A percentile compares a stretch with the other conserved stretches of the same genome.
Evolutionary conservation across 768 basidiomycete genomes (phyloP).

Genomic region (Macrolepiota dolichaula): DNA sequence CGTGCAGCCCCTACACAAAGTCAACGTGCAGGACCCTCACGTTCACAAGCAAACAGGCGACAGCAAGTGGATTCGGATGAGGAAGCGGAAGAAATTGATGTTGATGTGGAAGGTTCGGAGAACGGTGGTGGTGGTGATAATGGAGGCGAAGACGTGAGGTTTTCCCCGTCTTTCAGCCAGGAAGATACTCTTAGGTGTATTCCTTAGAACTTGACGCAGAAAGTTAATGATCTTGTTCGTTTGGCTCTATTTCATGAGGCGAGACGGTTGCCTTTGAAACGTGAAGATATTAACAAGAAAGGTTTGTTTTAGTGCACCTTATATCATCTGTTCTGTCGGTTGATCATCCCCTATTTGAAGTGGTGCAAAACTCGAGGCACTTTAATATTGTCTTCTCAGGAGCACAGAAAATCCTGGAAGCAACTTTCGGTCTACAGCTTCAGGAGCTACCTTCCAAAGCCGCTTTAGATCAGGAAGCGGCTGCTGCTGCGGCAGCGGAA

Average conservation of each 20-base stretch:
- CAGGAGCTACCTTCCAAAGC: slow-evolving; percentile 70
- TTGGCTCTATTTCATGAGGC: slow-evolving; percentile 82
- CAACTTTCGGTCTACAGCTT: slow-evolving; percentile 81
- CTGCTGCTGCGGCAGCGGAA: slow-evolving; percentile 16
- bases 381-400: slow-evolving; percentile 63
- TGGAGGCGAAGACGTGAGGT: slow-evolving; percentile 5
- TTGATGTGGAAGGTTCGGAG: slow-evolving; percentile 4
- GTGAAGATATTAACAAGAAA: slow-evolving; percentile 89
- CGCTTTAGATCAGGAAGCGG: slow-evolving; percentile 44
- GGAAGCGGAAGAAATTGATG: slow-evolving; percentile 2
- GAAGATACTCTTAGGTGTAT: neutral
- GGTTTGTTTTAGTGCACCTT: slow-evolving; percentile 45
- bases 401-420: slow-evolving; percentile 63
- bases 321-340: neutral
- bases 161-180: neutral
- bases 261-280: slow-evolving; percentile 57
- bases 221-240: slow-evolving; percentile 71
- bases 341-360: slow-evolving; percentile 16
- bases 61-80: slow-evolving; percentile 10
- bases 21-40: slow-evolving; percentile 11
- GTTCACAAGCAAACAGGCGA: slow-evolving; percentile 5
- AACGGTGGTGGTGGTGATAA: neutral
- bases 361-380: slow-evolving; percentile 39
- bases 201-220: slow-evolving; percentile 57
- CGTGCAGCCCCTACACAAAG: slow-evolving; percentile 1